Evolutionary conservation across 257 asterid genomes (phyloP).

Genomic region (Nicotiana tabacum): DNA sequence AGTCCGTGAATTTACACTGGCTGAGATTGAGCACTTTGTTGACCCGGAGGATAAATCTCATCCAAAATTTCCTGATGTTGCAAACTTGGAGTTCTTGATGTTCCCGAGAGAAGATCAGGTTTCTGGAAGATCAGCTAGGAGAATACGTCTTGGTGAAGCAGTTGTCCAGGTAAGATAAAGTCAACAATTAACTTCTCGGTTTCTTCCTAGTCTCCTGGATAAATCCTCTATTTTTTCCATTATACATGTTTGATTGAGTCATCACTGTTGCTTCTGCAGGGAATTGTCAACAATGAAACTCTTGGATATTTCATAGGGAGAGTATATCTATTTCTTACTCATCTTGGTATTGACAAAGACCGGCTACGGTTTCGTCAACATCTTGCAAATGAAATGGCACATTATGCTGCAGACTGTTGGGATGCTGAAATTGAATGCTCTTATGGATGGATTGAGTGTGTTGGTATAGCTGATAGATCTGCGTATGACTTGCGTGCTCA

Average conservation of each 20-base stretch:
- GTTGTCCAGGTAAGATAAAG: conserved; percentile 39
- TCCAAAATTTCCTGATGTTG: conserved; percentile 58
- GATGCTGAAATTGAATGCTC: conserved; percentile 63
- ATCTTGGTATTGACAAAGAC: conserved; percentile 70
- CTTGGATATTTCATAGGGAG: conserved; percentile 40
- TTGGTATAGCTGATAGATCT: conserved; percentile 45
- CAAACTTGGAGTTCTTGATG: conserved; percentile 55
- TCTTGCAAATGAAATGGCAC: conserved; percentile 49
- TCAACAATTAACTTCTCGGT: not conserved
- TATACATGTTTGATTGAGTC: not conserved
- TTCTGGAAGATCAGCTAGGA: conserved; percentile 50
- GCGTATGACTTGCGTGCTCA: conserved; percentile 43
- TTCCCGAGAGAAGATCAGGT: conserved; percentile 75
- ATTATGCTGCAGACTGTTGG: conserved; percentile 52
- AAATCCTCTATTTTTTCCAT: not conserved
- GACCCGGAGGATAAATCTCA: conserved; percentile 70
- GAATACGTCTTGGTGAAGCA: conserved; percentile 47
- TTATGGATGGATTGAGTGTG: conserved; percentile 56
- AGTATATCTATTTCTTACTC: conserved; percentile 69
- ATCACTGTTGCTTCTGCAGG: conserved; percentile 18
- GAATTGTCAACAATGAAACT: conserved; percentile 38
- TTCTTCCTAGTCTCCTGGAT: not conserved
- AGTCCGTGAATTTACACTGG: conserved; percentile 69
- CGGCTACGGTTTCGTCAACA: conserved; percentile 54
- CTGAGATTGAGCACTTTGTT: conserved; percentile 72